Conservation (phyloP, 352 stramenopile genomes). For the Globisporangium camurandrum region DNA sequence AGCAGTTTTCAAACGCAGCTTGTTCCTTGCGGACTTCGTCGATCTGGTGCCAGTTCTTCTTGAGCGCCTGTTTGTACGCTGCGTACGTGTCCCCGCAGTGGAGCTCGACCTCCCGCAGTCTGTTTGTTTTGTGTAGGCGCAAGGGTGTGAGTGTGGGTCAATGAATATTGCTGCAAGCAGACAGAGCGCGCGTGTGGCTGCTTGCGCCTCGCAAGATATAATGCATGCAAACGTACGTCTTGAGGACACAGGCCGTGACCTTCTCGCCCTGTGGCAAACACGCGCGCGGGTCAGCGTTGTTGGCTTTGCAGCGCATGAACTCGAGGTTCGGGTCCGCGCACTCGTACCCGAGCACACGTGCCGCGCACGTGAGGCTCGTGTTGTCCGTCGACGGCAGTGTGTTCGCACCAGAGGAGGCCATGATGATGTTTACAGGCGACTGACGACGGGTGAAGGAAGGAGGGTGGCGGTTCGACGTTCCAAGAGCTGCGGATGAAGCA, state of each 20-base stretch:
- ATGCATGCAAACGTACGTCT: constrained; percentile 48
- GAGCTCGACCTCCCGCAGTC: constrained; percentile 68
- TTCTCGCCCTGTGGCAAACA: constrained; percentile 84
- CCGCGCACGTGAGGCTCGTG: constrained; percentile 82
- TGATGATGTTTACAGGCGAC: too few species aligned
- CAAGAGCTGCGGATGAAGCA: not conserved
- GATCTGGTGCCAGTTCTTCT: constrained; percentile 86
- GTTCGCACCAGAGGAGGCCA: constrained; percentile 49
- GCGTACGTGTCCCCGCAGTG: constrained; percentile 82
- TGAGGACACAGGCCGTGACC: constrained; percentile 81
- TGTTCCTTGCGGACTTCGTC: constrained; percentile 83
- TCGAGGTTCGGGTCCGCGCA: constrained; percentile 78
- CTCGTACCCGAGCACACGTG: constrained; percentile 74
- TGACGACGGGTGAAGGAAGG: too few species aligned
- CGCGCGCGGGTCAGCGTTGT: constrained; percentile 67
- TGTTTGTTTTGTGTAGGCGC: constrained; percentile 12
- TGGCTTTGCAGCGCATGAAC: constrained; percentile 85
- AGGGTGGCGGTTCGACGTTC: too few species aligned
- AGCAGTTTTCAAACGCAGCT: constrained; percentile 79
- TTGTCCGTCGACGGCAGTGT: constrained; percentile 77
- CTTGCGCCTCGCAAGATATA: too few species aligned
- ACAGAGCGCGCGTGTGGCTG: too few species aligned
- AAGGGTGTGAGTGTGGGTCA: not conserved
- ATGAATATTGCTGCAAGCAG: not conserved
- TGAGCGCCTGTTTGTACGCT: constrained; percentile 84